phyloP scores from a whole-genome alignment of 2,329 filamentous ascomycete species.

The Sporothrix pallida region DNA sequence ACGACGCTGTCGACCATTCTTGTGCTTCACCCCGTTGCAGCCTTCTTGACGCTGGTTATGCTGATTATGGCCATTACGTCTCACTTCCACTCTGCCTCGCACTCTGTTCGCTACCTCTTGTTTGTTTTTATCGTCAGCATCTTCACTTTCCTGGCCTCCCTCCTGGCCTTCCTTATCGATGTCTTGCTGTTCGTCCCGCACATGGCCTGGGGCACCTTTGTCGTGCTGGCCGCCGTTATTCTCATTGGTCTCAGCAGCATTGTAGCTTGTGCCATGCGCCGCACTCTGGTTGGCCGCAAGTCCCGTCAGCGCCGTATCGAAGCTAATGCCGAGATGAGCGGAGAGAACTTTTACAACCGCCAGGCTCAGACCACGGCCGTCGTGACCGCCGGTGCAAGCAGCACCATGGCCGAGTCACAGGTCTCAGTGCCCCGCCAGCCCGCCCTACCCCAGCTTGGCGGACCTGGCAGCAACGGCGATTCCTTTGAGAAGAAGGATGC shows the following conservation, averaged over 20 bases:
- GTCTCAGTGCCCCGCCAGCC: conserved; percentile 50
- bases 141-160: conserved; percentile 79
- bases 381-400: conserved; percentile 47
- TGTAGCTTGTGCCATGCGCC: conserved; percentile 92
- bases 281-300: conserved; percentile 88
- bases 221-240: conserved; percentile 87
- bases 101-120: conserved; percentile 88
- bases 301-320: conserved; percentile 90
- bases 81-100: conserved; percentile 85
- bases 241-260: conserved; percentile 81
- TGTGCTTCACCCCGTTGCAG: conserved; percentile 90
- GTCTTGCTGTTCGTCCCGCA: conserved; percentile 94
- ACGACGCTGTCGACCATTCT: conserved; percentile 82
- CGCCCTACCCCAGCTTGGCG: conserved; percentile 63
- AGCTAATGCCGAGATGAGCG: conserved; percentile 96
- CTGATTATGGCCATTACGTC: conserved; percentile 78
- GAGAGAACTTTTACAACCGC: conserved; percentile 85
- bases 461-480: conserved; percentile 57
- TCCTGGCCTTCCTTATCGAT: conserved; percentile 87
- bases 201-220: conserved; percentile 90
- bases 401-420: conserved; percentile 1
- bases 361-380: conserved; percentile 58
- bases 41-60: conserved; percentile 83
- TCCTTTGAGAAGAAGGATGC: conserved; percentile 71
- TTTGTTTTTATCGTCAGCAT: conserved; percentile 84